phyloP scores from a whole-genome alignment of 2,329 filamentous ascomycete species.

The Pyrenophora teres region DNA sequence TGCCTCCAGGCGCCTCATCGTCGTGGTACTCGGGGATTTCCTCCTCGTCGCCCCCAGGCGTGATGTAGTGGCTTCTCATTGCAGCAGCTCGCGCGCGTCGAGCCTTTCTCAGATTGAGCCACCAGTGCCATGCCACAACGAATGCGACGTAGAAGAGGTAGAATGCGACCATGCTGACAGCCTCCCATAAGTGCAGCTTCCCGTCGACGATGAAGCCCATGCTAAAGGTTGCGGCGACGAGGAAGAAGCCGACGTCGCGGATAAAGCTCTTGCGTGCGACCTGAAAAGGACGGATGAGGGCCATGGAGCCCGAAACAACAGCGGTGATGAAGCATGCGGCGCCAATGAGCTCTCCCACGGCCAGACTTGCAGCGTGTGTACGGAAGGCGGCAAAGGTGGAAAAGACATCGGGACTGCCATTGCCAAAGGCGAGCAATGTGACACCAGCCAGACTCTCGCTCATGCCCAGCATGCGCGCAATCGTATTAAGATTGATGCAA shows the following conservation, averaged over 20 bases:
- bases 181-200: conserved; percentile 84
- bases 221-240: conserved; percentile 82
- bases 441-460: conserved; percentile 96
- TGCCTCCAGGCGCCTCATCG: conserved; percentile 55
- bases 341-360: conserved; percentile 91
- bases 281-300: conserved; percentile 89
- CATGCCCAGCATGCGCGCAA: conserved; percentile 84
- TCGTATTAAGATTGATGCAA: conserved; percentile 93
- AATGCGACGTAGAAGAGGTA: conserved; percentile 88
- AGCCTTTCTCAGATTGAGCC: conserved; percentile 66
- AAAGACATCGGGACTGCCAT: conserved; percentile 97
- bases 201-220: conserved; percentile 88
- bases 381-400: conserved; percentile 98
- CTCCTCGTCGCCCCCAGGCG: conserved; percentile 62
- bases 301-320: conserved; percentile 97
- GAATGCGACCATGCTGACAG: conserved; percentile 84
- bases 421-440: conserved; percentile 94
- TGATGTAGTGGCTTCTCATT: conserved; percentile 74
- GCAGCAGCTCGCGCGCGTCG: conserved; percentile 69
- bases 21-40: conserved; percentile 60
- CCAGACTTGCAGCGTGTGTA: conserved; percentile 95
- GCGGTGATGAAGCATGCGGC: conserved; percentile 95
- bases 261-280: conserved; percentile 90
- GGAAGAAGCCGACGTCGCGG: conserved; percentile 90
- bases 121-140: conserved; percentile 93